A percentile compares a stretch with the other conserved stretches of the same genome.
phyloP scores from a whole-genome alignment of 2,329 filamentous ascomycete species.

The Tothia fuscella region DNA sequence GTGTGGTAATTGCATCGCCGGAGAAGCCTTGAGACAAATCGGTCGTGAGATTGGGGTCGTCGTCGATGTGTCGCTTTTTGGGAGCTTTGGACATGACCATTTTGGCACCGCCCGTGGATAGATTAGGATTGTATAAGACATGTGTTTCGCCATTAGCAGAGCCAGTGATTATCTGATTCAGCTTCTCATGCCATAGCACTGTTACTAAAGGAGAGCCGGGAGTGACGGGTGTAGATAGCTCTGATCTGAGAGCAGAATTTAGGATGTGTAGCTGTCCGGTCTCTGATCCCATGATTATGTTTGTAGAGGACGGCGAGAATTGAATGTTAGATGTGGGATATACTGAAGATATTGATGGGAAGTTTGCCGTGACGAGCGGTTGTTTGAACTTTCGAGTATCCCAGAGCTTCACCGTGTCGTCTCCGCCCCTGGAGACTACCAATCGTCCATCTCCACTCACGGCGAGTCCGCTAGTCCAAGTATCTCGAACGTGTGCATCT shows the following conservation, averaged over 20 bases:
- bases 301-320: conserved; percentile 74
- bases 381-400: conserved; percentile 92
- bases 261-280: conserved; percentile 83
- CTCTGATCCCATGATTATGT: conserved; percentile 78
- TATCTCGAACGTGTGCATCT: conserved; percentile 68
- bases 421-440: conserved; percentile 80
- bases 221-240: conserved; percentile 81
- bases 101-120: conserved; percentile 69
- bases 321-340: conserved; percentile 78
- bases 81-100: conserved; percentile 86
- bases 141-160: conserved; percentile 85
- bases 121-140: conserved; percentile 79
- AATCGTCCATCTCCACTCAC: conserved; percentile 84
- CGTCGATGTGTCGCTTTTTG: conserved; percentile 90
- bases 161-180: conserved; percentile 93
- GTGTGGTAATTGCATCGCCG: conserved; percentile 63
- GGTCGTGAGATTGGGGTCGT: conserved; percentile 77
- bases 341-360: conserved; percentile 70
- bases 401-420: conserved; percentile 91
- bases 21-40: conserved; percentile 72
- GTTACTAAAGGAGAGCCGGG: conserved; percentile 70
- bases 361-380: conserved; percentile 66
- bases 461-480: conserved; percentile 87
- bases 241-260: conserved; percentile 75
- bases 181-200: conserved; percentile 82